Evolutionary conservation across 306 rosid species (phyloP), one percentile per base, ranked within the genome.

Genomic region (Castanospermum australe): DNA sequence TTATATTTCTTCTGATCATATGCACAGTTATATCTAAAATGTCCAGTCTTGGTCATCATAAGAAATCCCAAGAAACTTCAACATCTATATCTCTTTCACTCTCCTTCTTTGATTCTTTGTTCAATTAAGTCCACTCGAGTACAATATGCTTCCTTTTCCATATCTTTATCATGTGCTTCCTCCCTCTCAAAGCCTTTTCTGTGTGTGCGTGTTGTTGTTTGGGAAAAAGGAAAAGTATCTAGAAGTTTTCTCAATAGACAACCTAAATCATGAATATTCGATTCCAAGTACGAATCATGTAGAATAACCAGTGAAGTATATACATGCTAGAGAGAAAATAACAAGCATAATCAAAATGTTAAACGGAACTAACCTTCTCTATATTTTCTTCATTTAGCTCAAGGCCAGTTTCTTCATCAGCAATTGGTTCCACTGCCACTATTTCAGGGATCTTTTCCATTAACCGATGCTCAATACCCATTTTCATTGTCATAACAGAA

Each of bases 401-500:
- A 81, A 95, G 91, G 59, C 98, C 99, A 4, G 97, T 88, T 80
- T 95, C 97, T 74, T 78, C 86, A 67, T 95, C 98, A 17, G 96
- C 67, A 66, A 93, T n/a, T 3, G 97, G 94, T 85, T 95, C 99
- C 54, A 95, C 96, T 17, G 97, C 99, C 25, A 93, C 97, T 50
- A 95, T 86, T 84, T 91, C 98, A 38, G 99, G 99, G 47, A 95
- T 91, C 81, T 90, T 95, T 81, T 95, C 99, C 99, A 95, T 95
- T 61, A 95, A 83, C 9, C 94, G 90, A 20, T 92, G 94, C 81
- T 95, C 99, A 50, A 95, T 91, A 51, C 99, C 99, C 99, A 95
- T 15, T 83, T 95, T 95, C 99, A 95, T 95, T 4, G 99, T 95
- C 73, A 60, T 90, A 79, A 92, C 97, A 71, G 98, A 86, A 77